A percentile compares a stretch with the other conserved stretches of the same genome.
phyloP scores from a whole-genome alignment of 2,329 filamentous ascomycete genomes.

The Botryotinia narcissicola region DNA sequence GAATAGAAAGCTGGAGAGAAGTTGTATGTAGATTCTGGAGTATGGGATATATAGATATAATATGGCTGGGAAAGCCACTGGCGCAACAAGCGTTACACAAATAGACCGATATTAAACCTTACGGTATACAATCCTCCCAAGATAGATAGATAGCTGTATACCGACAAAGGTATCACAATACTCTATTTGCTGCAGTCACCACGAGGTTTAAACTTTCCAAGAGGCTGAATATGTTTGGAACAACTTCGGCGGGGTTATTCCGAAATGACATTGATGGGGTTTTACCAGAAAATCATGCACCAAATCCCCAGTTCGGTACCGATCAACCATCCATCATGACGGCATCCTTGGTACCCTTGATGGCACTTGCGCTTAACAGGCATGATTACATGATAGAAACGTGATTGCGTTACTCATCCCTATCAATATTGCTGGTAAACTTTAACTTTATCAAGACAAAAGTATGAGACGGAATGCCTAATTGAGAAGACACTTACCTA shows the following conservation, averaged over 20 bases:
- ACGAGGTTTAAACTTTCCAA: background rate
- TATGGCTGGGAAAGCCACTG: too few species aligned
- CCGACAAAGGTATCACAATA: background rate
- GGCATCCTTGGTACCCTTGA: background rate
- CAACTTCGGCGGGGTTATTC: background rate
- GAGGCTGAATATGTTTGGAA: background rate
- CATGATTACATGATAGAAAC: background rate
- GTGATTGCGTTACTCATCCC: background rate
- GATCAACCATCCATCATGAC: background rate
- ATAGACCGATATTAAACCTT: background rate
- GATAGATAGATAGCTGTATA: background rate
- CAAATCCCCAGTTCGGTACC: background rate
- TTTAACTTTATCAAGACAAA: background rate
- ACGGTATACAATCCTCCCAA: background rate
- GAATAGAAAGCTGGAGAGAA: background rate
- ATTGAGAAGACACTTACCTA: background rate
- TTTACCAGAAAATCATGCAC: background rate
- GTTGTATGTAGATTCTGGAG: background rate
- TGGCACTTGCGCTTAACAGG: background rate
- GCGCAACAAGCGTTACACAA: background rate
- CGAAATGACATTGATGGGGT: background rate
- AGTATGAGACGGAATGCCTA: background rate
- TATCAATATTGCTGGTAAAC: background rate
- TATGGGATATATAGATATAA: background rate
- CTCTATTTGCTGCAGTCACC: background rate